Evolutionary conservation across 2,329 filamentous ascomycete species (phyloP).

Genomic region (Beauveria varroae): DNA sequence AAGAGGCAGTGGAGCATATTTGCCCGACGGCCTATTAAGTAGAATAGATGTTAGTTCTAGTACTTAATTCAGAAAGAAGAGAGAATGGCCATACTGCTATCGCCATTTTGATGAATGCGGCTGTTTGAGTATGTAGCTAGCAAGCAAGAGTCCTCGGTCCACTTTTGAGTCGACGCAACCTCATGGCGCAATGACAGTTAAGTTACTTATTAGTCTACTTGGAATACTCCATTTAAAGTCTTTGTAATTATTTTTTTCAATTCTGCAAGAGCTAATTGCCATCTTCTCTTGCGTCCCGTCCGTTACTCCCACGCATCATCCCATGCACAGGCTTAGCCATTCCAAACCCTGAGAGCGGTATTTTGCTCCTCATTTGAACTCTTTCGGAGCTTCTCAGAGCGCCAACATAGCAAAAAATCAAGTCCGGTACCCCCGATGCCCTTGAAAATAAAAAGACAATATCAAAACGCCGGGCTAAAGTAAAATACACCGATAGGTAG

Average conservation of each 20-base stretch:
- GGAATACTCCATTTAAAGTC: not conserved
- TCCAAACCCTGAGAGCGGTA: not conserved
- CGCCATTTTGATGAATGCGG: constrained; percentile 17
- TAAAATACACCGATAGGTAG: constrained; percentile 21
- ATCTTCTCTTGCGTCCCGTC: constrained; percentile 6
- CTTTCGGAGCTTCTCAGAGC: not conserved
- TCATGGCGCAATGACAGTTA: not conserved
- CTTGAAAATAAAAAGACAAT: not conserved
- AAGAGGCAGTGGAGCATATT: constrained; percentile 74
- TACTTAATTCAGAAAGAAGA: not conserved
- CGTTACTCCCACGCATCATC: constrained; percentile 2
- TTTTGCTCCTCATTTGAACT: not conserved
- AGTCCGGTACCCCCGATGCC: not conserved
- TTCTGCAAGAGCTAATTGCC: constrained; percentile 1
- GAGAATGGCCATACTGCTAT: constrained; percentile 19
- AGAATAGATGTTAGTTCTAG: not conserved
- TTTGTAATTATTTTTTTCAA: not conserved
- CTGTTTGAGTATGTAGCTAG: constrained; percentile 1
- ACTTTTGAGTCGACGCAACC: constrained; percentile 1
- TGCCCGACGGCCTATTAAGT: constrained; percentile 71
- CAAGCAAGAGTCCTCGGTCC: not conserved
- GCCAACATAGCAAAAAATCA: not conserved
- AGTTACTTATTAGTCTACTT: no score
- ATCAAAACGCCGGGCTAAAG: constrained; percentile 27
- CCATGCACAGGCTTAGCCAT: not conserved